phyloP scores from a whole-genome alignment of 2,329 filamentous ascomycete species.

The Sporothrix brasiliensis region DNA sequence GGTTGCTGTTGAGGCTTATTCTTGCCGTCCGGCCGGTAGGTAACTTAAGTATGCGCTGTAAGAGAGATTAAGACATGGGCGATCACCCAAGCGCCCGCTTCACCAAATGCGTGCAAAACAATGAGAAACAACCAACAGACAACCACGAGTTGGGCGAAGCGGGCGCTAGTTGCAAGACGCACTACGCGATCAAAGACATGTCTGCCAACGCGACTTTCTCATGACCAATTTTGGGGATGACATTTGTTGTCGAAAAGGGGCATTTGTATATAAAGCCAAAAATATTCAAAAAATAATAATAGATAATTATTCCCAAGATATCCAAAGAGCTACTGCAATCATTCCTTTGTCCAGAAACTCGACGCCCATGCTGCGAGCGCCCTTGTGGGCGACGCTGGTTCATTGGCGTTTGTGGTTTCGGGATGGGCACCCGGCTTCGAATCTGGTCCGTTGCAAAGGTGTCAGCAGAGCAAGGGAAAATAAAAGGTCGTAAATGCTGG shows the following conservation, averaged over 20 bases:
- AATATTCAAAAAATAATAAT: not conserved
- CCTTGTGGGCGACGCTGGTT: constrained; percentile 16
- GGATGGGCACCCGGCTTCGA: not conserved
- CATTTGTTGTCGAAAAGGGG: not conserved
- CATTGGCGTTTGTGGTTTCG: not conserved
- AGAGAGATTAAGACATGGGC: not conserved
- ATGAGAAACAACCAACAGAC: not conserved
- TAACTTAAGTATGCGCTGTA: constrained; percentile 10
- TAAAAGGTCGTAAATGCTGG: not conserved
- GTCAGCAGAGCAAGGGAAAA: not conserved
- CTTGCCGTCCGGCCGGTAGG: not conserved
- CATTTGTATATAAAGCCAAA: not conserved
- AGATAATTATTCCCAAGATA: not conserved
- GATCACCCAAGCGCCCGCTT: not conserved
- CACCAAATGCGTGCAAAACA: not conserved
- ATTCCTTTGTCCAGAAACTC: constrained; percentile 17
- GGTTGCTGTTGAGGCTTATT: not conserved
- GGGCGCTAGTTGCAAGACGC: not conserved
- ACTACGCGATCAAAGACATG: not conserved
- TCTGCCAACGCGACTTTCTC: not conserved
- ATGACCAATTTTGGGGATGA: not conserved
- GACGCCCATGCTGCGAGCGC: constrained; percentile 8
- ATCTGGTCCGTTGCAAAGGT: not conserved
- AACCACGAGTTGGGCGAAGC: not conserved
- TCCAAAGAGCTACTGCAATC: not conserved